These are phyloP conservation scores for Geranomyces michiganensis DNA, from an alignment of 192 early-diverging fungal genomes.

Conservation along the genomic window DNA sequence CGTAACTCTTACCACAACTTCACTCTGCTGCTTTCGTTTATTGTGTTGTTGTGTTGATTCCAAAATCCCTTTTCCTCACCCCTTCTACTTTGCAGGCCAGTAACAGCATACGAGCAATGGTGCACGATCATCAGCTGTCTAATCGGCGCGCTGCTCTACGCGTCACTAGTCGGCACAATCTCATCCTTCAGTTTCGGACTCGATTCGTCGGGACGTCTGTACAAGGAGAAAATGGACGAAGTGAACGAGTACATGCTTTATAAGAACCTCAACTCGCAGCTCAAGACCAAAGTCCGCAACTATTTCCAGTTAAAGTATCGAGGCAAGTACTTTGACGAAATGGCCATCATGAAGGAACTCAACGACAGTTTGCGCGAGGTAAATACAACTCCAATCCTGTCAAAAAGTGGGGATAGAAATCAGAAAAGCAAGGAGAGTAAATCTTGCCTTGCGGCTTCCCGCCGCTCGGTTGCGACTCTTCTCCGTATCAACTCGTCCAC, in stretches of 20 bases:
- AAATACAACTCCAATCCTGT: too few species aligned
- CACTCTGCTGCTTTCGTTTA: too few species aligned
- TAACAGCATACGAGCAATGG: slow-evolving; percentile 37
- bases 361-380: slow-evolving; percentile 50
- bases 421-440: neutral
- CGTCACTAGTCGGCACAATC: slow-evolving; percentile 52
- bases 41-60: too few species aligned
- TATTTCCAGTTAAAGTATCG: slow-evolving; percentile 56
- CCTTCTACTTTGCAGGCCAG: neutral
- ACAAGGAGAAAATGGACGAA: slow-evolving; percentile 57
- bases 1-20: too few species aligned
- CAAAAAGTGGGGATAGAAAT: too few species aligned
- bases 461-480: too few species aligned
- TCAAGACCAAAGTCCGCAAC: slow-evolving; percentile 37
- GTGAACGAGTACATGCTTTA: slow-evolving; percentile 57
- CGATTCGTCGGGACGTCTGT: slow-evolving; percentile 50
- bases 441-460: too few species aligned
- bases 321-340: slow-evolving; percentile 58
- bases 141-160: slow-evolving; percentile 45
- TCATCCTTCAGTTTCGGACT: slow-evolving; percentile 55
- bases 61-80: too few species aligned
- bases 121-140: slow-evolving; percentile 36
- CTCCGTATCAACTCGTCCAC: too few species aligned
- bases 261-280: slow-evolving; percentile 37
- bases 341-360: slow-evolving; percentile 47